phyloP scores from a whole-genome alignment of 2,329 filamentous ascomycete genomes.

The Diaporthe velutina region DNA sequence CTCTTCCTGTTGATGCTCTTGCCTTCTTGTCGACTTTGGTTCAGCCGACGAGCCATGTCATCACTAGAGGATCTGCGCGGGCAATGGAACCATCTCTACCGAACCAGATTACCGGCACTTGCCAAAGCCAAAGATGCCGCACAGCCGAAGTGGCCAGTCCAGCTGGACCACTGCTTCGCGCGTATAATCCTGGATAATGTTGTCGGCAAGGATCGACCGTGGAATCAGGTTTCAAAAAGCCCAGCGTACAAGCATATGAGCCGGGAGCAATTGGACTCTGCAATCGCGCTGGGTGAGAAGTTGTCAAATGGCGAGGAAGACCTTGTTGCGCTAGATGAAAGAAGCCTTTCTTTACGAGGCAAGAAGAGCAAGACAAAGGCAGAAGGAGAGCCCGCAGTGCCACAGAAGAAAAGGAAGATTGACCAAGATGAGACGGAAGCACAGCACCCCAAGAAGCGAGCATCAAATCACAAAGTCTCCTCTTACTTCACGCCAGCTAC shows the following conservation, averaged over 20 bases:
- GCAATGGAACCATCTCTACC: conserved; percentile 29
- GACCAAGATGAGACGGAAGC: background rate
- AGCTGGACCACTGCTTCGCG: conserved; percentile 35
- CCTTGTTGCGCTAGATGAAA: conserved; percentile 30
- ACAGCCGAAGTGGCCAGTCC: conserved; percentile 32
- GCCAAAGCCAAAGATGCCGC: conserved; percentile 31
- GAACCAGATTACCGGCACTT: conserved; percentile 15
- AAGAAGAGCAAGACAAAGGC: conserved; percentile 27
- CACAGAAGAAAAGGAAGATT: conserved; percentile 9
- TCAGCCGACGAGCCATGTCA: background rate
- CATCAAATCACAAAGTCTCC: background rate
- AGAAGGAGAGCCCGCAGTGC: background rate
- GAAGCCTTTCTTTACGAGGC: conserved; percentile 8
- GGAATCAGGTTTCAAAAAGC: conserved; percentile 32
- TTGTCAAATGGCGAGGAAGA: conserved; percentile 5
- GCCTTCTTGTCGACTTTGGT: background rate
- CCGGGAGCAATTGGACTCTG: conserved; percentile 16
- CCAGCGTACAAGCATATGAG: conserved; percentile 36
- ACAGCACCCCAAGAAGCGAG: background rate
- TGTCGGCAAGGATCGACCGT: conserved; percentile 24
- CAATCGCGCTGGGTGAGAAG: conserved; percentile 24
- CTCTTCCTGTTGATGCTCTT: background rate
- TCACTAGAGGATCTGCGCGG: conserved; percentile 25
- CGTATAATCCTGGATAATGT: conserved; percentile 34
- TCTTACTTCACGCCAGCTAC: background rate